phyloP scores from a whole-genome alignment of 805 yeast genomes.

The Candida palmyrensis region DNA sequence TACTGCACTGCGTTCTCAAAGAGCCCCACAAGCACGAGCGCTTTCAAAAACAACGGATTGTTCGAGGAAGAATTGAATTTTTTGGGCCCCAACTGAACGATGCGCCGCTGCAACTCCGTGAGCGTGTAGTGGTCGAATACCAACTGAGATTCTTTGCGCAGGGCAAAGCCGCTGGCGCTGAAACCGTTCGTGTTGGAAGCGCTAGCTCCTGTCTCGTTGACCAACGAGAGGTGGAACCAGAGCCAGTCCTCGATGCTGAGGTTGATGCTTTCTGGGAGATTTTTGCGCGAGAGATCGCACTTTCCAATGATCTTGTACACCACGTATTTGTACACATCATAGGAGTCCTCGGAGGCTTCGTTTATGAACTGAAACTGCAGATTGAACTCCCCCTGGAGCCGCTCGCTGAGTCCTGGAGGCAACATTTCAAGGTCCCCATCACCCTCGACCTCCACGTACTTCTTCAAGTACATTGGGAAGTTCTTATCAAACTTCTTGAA shows the following conservation, averaged over 20 bases:
- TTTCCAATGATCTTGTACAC: conserved; percentile 91
- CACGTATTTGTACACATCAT: conserved; percentile 87
- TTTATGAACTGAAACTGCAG: conserved; percentile 66
- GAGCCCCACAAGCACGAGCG: conserved; percentile 69
- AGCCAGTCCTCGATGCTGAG: conserved; percentile 92
- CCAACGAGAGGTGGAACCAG: conserved; percentile 84
- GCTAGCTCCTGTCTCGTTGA: conserved; percentile 43
- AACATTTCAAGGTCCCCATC: conserved; percentile 38
- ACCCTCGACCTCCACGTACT: conserved; percentile 51
- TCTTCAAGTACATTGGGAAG: conserved; percentile 74
- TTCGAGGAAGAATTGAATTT: conserved; percentile 62
- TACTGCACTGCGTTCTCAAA: conserved; percentile 77
- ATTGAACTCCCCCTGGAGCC: conserved; percentile 74
- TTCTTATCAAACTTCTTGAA: conserved; percentile 83
- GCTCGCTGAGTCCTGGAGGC: conserved; percentile 61
- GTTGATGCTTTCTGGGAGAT: conserved; percentile 62
- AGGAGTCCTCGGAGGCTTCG: conserved; percentile 35
- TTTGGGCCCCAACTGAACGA: conserved; percentile 67
- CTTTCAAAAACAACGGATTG: conserved; percentile 69
- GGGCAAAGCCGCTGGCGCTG: no score
- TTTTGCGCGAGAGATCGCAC: conserved; percentile 66
- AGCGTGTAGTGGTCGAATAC: conserved; percentile 69
- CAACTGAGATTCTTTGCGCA: conserved; percentile 47
- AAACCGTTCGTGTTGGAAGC: conserved; percentile 19
- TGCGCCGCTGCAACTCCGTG: conserved; percentile 64